Evolutionary conservation across 2,329 filamentous ascomycete genomes (phyloP), one percentile per base, ranked within the genome.

Genomic region (Mariannaea sp.): DNA sequence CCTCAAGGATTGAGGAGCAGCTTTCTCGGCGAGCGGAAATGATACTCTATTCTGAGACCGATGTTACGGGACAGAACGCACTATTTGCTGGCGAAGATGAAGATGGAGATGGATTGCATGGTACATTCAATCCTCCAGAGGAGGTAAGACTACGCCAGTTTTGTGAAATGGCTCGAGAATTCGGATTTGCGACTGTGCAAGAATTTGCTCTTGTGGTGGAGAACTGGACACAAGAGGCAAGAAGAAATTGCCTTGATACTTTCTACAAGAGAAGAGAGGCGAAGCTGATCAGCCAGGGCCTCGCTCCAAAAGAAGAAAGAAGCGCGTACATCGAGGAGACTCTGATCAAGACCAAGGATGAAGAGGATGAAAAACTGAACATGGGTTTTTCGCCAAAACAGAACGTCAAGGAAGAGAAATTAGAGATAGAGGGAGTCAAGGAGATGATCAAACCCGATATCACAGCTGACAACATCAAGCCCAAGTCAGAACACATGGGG

Each of bases 161-260:
- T 66, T 96, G 92, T 72, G 88, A 86, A 20, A 96, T 97, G 90
- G 90, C 92, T 1, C 81, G 79, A 64, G 83, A 84, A 49, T 89
- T 91, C 70, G 90, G 90, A 1, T 96, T 91, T 68, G 76, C 80
- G 1, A 87, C 83, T 68, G 86, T 87, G 1, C 89, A 85, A 0
- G 88, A 94, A 56, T 97, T 97, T 78, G 94, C 92, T 3, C 76
- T 97, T 30, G 85, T 92, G 12, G 92, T 97, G 3, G 94, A 97
- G 72, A 83, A 86, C 12, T 95, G 92, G 90, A 95, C 89, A 39
- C 89, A 93, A 70, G 89, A 88, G 66, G 81, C 94, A 73, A 77
- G 93, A 65, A 81, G 89, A 56, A 85, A 87, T 60, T 92, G 85
- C 70, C 75, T 97, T 20, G 89, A 95, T 51, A 77, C 76, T 3